Percentiles rank a stretch among this genome's conserved stretches.
phyloP scores from a whole-genome alignment of 2,329 filamentous ascomycete species.

The Diaporthe humulicola region DNA sequence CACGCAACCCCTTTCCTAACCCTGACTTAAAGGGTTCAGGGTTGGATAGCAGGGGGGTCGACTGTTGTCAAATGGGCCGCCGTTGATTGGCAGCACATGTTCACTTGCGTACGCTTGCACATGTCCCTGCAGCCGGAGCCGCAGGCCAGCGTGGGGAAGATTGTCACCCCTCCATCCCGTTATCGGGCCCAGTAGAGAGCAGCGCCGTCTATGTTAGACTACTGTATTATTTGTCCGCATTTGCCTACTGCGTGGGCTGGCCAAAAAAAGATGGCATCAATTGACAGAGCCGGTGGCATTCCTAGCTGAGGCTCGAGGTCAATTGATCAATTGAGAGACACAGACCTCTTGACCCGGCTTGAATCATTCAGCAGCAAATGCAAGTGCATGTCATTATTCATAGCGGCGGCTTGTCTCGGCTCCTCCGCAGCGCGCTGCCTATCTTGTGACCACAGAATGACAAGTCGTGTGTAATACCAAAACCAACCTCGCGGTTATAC shows the following conservation, averaged over 20 bases:
- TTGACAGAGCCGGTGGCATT: background rate
- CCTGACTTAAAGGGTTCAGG: background rate
- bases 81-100: slow-evolving; percentile 18
- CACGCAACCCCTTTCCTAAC: slow-evolving; percentile 5
- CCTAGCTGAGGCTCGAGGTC: background rate
- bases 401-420: slow-evolving; percentile 40
- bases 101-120: background rate
- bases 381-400: slow-evolving; percentile 37
- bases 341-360: slow-evolving; percentile 9
- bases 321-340: slow-evolving; percentile 9
- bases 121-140: slow-evolving; percentile 2
- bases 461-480: slow-evolving; percentile 33
- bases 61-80: slow-evolving; percentile 26
- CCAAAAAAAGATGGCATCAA: background rate
- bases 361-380: slow-evolving; percentile 15
- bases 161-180: slow-evolving; percentile 38
- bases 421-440: slow-evolving; percentile 6
- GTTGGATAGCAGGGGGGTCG: background rate
- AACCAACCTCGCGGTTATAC: slow-evolving; percentile 54
- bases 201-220: background rate
- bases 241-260: background rate
- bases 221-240: background rate
- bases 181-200: slow-evolving; percentile 29
- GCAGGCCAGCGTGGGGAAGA: slow-evolving; percentile 24
- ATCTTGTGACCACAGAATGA: slow-evolving; percentile 38